Evolutionary conservation across 768 basidiomycete genomes (phyloP).

Genomic region (Collybiopsis confluens): DNA sequence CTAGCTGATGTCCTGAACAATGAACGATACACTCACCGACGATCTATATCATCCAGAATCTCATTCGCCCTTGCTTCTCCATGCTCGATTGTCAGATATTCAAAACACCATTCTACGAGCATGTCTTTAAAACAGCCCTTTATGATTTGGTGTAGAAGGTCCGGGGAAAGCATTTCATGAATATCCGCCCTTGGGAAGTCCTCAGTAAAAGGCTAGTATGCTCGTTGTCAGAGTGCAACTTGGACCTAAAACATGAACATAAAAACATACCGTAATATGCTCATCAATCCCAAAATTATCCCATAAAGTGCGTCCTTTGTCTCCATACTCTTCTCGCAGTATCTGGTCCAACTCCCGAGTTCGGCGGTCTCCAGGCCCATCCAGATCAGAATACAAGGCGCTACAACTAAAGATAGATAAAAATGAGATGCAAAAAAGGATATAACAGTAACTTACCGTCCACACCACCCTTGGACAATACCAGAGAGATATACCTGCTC

Average conservation of each 20-base stretch:
- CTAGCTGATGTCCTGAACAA: not conserved
- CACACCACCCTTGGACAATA: slow-evolving; percentile 22
- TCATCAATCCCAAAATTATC: slow-evolving; percentile 7
- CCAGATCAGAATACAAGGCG: not conserved
- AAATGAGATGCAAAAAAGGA: not conserved
- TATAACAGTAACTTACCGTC: not conserved
- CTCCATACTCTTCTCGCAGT: not conserved
- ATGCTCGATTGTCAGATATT: slow-evolving; percentile 22
- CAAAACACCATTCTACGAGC: slow-evolving; percentile 29
- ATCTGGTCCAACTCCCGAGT: not conserved
- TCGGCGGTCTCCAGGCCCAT: not conserved
- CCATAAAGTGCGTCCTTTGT: not conserved
- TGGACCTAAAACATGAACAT: not conserved
- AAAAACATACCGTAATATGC: not conserved
- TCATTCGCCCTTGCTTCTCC: slow-evolving; percentile 13
- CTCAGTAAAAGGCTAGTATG: slow-evolving; percentile 17
- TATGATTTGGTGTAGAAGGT: slow-evolving; percentile 35
- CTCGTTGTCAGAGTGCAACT: not conserved
- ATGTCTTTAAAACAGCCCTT: slow-evolving; percentile 40
- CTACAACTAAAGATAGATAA: not conserved
- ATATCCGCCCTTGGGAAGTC: slow-evolving; percentile 15
- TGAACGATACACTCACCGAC: slow-evolving; percentile 18
- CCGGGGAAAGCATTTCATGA: slow-evolving; percentile 13
- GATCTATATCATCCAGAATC: slow-evolving; percentile 31
- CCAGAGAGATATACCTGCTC: slow-evolving; percentile 20